These are phyloP conservation scores for Inga laurina DNA, from an alignment of 306 rosid genomes.

Conservation along the genomic window DNA sequence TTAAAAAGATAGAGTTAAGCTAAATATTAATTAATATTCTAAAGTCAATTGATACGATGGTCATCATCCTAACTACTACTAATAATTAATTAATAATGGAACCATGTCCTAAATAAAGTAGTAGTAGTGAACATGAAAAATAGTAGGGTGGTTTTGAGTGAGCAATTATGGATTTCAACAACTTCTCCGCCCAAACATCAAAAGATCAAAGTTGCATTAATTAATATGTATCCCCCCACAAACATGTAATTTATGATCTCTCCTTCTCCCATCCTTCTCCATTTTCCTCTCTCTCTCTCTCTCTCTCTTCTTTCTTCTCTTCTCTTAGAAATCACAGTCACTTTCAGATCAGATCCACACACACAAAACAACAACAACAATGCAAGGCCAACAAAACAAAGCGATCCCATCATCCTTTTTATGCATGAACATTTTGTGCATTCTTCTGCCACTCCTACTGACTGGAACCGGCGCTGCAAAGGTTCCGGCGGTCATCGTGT, in stretches of 20 bases:
- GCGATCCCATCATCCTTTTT: neutral
- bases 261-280: neutral
- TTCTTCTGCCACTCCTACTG: slow-evolving; percentile 26
- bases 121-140: neutral
- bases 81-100: neutral
- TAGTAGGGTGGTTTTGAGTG: neutral
- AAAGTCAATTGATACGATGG: neutral
- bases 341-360: neutral
- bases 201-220: slow-evolving; percentile 44
- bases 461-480: slow-evolving; percentile 26
- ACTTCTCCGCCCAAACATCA: slow-evolving; percentile 42
- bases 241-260: slow-evolving; percentile 40
- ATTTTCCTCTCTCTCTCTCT: neutral
- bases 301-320: neutral
- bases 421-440: slow-evolving; percentile 27
- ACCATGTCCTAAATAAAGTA: neutral
- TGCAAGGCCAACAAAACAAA: slow-evolving; percentile 7
- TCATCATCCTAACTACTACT: neutral
- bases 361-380: neutral
- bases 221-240: neutral
- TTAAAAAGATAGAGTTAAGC: too few species aligned
- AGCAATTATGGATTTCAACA: slow-evolving; percentile 51
- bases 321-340: neutral
- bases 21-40: neutral
- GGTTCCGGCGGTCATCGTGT: slow-evolving; percentile 74